Percentiles rank a stretch among this genome's conserved stretches.
Conservation (phyloP, 164 flowering plant species). For the Macadamia tetraphylla region DNA sequence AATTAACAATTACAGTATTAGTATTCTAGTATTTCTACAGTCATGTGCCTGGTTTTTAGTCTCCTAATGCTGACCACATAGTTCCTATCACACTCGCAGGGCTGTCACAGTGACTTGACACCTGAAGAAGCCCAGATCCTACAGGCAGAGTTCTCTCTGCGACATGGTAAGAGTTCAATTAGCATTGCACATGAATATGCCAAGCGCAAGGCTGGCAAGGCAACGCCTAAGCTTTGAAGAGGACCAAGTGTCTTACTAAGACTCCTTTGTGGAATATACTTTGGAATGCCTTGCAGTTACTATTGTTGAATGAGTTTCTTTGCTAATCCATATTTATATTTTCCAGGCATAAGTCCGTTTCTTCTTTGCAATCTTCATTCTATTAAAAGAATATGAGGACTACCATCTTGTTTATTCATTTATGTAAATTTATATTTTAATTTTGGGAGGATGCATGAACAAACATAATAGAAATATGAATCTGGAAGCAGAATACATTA, state of each 20-base stretch:
- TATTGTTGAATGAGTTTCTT: slow-evolving; percentile 9
- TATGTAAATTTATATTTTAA: too few species aligned
- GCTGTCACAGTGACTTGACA: slow-evolving; percentile 78
- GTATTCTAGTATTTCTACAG: not conserved
- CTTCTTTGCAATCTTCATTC: too few species aligned
- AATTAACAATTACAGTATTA: not conserved
- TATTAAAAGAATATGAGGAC: too few species aligned
- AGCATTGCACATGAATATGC: slow-evolving; percentile 72
- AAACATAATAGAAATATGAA: too few species aligned
- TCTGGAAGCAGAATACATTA: too few species aligned
- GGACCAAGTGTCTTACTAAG: not conserved
- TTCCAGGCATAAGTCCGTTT: too few species aligned
- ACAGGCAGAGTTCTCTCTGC: slow-evolving; percentile 80
- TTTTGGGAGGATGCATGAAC: too few species aligned
- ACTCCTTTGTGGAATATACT: not conserved
- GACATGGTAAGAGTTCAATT: slow-evolving; percentile 59
- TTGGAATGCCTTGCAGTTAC: slow-evolving; percentile 6
- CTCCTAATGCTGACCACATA: not conserved
- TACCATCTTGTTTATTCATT: too few species aligned
- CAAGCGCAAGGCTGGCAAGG: slow-evolving; percentile 38
- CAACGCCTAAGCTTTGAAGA: slow-evolving; percentile 35
- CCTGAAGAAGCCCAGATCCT: slow-evolving; percentile 58
- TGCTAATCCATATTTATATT: too few species aligned
- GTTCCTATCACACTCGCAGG: slow-evolving; percentile 34
- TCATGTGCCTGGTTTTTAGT: not conserved